Conservation (phyloP, 805 yeast species). For the Zygosaccharomyces lentus region DNA sequence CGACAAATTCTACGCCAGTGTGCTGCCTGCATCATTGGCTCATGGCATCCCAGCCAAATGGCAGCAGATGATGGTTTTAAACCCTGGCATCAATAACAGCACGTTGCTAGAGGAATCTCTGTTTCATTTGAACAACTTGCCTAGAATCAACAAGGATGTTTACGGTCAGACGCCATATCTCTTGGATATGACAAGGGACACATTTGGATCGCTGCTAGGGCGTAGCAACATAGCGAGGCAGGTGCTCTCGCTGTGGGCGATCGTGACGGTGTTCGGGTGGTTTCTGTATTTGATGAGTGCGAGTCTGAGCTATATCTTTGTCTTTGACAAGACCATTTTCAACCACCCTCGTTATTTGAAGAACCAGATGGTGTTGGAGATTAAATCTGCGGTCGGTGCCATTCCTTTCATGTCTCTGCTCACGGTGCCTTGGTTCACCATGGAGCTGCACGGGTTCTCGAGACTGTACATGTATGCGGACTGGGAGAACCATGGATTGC, state of each 20-base stretch:
- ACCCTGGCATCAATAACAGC: constrained; percentile 25
- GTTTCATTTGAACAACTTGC: constrained; percentile 14
- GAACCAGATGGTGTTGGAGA: constrained; percentile 85
- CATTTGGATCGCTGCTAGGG: constrained; percentile 63
- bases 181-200: constrained; percentile 51
- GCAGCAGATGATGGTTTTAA: constrained; percentile 21
- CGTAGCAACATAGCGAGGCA: constrained; percentile 76
- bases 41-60: constrained; percentile 32
- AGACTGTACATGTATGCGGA: constrained; percentile 63
- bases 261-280: constrained; percentile 84
- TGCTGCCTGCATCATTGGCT: constrained; percentile 56
- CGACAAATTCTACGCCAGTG: constrained; percentile 67
- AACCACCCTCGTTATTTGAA: constrained; percentile 95
- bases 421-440: constrained; percentile 85
- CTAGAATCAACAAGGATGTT: constrained; percentile 37
- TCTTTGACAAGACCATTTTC: constrained; percentile 85
- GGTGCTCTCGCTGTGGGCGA: constrained; percentile 54
- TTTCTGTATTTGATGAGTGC: constrained; percentile 74
- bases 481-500: constrained; percentile 64
- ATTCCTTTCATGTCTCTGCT: constrained; percentile 85
- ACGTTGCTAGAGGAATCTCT: constrained; percentile 23
- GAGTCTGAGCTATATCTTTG: constrained; percentile 64
- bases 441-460: constrained; percentile 82
- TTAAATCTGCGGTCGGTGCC: constrained; percentile 69
- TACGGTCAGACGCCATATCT: constrained; percentile 61